These are phyloP conservation scores for Lentinula aciculospora DNA, from an alignment of 768 basidiomycete genomes.

Conservation along the genomic window DNA sequence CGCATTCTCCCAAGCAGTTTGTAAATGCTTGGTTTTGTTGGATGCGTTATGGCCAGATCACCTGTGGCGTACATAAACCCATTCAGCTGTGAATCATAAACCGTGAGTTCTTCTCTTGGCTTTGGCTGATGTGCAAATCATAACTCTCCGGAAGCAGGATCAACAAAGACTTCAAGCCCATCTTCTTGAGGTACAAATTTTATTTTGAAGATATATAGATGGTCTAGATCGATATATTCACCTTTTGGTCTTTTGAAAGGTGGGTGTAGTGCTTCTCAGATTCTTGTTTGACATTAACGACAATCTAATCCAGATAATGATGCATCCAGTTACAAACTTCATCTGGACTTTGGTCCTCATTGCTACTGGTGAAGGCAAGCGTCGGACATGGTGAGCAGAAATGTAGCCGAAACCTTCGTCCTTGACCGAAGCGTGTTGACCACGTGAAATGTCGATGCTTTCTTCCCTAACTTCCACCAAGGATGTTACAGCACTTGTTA, in stretches of 20 bases:
- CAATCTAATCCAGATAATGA: not conserved
- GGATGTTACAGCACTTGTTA: too few relatives aligned
- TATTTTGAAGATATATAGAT: not conserved
- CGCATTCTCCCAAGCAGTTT: not conserved
- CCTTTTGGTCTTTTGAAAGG: not conserved
- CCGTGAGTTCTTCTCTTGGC: not conserved
- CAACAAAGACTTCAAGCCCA: too few relatives aligned
- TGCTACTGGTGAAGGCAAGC: conserved; percentile 3
- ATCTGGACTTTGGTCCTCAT: conserved; percentile 4
- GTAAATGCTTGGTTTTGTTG: not conserved
- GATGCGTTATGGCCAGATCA: not conserved
- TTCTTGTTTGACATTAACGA: not conserved
- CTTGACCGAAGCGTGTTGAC: too few relatives aligned
- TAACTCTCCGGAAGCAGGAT: too few relatives aligned
- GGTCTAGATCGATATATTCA: too few relatives aligned
- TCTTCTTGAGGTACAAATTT: not conserved
- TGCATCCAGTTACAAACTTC: not conserved
- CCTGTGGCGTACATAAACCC: not conserved
- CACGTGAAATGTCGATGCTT: too few relatives aligned
- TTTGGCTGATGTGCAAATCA: not conserved
- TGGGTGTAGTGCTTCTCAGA: not conserved
- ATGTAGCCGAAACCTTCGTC: not conserved
- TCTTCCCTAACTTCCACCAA: too few relatives aligned
- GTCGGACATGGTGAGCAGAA: not conserved
- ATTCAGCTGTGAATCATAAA: not conserved